Conservation (phyloP, 2,329 filamentous ascomycete species). For the Penicillium sp. region DNA sequence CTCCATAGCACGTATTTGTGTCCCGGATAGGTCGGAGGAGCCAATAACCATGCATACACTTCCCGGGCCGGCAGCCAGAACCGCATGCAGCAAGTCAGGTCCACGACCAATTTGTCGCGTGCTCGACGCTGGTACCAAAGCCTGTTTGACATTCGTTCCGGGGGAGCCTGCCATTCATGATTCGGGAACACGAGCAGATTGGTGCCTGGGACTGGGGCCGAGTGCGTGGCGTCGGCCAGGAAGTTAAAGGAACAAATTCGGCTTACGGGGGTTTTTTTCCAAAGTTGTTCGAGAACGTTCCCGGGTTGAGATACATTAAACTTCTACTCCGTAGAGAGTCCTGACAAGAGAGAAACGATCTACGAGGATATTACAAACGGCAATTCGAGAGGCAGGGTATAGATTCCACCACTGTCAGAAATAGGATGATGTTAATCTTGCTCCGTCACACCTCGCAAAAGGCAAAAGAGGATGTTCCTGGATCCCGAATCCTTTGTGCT, state of each 20-base stretch:
- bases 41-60: not conserved
- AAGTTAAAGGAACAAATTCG: not conserved
- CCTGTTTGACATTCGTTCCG: not conserved
- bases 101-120: conserved; percentile 6
- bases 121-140: not conserved
- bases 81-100: not conserved
- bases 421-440: not conserved
- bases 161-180: conserved; percentile 8
- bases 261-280: conserved; percentile 6
- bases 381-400: not conserved
- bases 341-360: not conserved
- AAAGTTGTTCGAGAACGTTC: conserved; percentile 1
- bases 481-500: not conserved
- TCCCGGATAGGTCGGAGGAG: not conserved
- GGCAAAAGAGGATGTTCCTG: conserved; percentile 1
- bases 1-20: not conserved
- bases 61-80: not conserved
- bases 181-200: not conserved
- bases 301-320: not conserved
- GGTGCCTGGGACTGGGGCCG: conserved; percentile 14
- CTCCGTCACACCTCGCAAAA: not conserved
- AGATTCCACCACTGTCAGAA: not conserved
- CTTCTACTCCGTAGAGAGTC: too few species aligned
- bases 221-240: conserved; percentile 16
- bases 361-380: not conserved